These are phyloP conservation scores for Moringa oleifera DNA, from an alignment of 345 rosid genomes.

Conservation along the genomic window DNA sequence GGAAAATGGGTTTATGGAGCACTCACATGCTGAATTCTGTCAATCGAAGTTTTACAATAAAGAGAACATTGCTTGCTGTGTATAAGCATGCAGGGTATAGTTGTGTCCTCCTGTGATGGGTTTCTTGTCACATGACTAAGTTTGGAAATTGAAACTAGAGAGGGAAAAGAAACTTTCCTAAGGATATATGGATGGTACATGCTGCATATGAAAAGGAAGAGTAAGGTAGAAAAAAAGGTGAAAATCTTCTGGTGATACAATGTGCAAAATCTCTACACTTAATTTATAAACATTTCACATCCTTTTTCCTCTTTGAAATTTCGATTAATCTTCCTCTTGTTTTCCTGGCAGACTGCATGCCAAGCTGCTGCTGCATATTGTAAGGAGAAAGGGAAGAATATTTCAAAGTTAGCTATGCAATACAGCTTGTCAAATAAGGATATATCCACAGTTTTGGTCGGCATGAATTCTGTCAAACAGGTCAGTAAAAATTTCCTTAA, in stretches of 20 bases:
- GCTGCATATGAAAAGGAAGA: background rate
- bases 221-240: background rate
- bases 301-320: background rate
- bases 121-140: background rate
- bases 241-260: background rate
- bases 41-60: no score
- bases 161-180: background rate
- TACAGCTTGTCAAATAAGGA: constrained; percentile 77
- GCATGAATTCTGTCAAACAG: constrained; percentile 85
- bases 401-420: constrained; percentile 78
- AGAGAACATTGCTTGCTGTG: no score
- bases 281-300: background rate
- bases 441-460: constrained; percentile 70
- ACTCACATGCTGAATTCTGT: no score
- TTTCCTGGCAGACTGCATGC: constrained; percentile 51
- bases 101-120: background rate
- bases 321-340: constrained; percentile 5
- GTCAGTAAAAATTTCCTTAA: constrained; percentile 18
- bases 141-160: background rate
- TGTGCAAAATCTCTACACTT: background rate
- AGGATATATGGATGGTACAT: background rate
- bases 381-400: constrained; percentile 70
- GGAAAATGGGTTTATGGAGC: background rate
- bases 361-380: constrained; percentile 65
- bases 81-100: background rate